These are phyloP conservation scores for Mycena indigotica DNA, from an alignment of 768 basidiomycete species.

Conservation along the genomic window DNA sequence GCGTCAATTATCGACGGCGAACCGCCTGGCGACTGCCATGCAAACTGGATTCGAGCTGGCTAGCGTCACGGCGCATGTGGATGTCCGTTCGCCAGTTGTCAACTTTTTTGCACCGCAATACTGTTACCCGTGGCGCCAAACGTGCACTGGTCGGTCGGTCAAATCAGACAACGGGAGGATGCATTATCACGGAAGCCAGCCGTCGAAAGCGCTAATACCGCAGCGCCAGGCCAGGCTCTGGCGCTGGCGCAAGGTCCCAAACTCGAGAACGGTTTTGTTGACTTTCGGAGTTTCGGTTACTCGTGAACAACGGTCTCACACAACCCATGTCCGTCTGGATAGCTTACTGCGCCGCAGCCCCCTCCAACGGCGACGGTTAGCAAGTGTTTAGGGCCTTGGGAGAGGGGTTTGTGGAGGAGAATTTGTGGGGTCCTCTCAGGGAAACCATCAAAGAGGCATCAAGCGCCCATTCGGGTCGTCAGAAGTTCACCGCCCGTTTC, in stretches of 20 bases:
- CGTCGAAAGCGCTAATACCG: no score
- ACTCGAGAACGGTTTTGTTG: background rate
- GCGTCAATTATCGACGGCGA: background rate
- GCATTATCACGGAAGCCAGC: background rate
- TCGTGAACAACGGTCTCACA: background rate
- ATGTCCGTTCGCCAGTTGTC: background rate
- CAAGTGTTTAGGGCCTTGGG: background rate
- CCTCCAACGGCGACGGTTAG: no score
- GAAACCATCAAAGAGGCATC: no score
- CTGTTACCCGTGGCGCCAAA: background rate
- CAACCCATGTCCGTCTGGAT: background rate
- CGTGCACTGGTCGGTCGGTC: background rate
- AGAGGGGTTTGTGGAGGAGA: background rate
- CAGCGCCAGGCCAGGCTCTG: background rate
- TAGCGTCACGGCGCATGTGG: background rate
- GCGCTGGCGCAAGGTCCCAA: background rate
- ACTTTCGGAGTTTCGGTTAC: background rate
- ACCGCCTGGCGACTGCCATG: background rate
- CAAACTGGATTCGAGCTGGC: background rate
- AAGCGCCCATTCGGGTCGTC: background rate
- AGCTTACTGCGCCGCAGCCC: background rate
- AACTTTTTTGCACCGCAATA: background rate
- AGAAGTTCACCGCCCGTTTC: background rate
- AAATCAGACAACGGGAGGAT: background rate
- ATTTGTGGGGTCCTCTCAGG: background rate